Evolutionary conservation across 768 basidiomycete species (phyloP).

Genomic region (Agaricus sinodeliciosus): DNA sequence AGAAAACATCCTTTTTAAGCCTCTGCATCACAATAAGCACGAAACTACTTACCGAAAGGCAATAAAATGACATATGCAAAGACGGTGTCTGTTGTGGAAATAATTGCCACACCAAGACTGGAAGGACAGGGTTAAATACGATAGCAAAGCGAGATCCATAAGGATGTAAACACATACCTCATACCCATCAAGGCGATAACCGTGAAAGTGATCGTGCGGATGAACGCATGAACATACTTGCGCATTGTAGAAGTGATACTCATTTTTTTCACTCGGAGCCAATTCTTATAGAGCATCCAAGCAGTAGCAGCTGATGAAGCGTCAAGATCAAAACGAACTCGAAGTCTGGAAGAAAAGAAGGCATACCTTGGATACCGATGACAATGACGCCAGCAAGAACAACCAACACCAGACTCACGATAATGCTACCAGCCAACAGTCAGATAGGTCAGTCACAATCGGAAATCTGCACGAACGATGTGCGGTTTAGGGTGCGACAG

Average conservation of each 20-base stretch:
- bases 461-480: neutral
- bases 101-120: neutral
- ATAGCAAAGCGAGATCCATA: neutral
- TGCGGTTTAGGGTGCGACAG: neutral
- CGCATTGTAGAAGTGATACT: constrained; percentile 7
- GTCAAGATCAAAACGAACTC: neutral
- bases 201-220: constrained; percentile 2
- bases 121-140: neutral
- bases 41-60: neutral
- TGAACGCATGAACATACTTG: constrained; percentile 5
- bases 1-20: neutral
- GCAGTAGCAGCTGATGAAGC: neutral
- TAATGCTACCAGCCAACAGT: neutral
- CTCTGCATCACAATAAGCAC: neutral
- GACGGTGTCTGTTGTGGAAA: neutral
- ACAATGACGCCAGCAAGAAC: neutral
- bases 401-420: neutral
- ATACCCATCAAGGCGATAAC: neutral
- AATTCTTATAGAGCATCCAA: constrained; percentile 5
- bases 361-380: neutral
- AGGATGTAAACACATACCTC: neutral
- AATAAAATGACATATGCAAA: neutral
- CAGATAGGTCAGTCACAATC: neutral
- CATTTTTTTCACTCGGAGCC: constrained; percentile 1
- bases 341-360: neutral